Conservation (phyloP, 345 rosid species). For the Pugionium cornutum region DNA sequence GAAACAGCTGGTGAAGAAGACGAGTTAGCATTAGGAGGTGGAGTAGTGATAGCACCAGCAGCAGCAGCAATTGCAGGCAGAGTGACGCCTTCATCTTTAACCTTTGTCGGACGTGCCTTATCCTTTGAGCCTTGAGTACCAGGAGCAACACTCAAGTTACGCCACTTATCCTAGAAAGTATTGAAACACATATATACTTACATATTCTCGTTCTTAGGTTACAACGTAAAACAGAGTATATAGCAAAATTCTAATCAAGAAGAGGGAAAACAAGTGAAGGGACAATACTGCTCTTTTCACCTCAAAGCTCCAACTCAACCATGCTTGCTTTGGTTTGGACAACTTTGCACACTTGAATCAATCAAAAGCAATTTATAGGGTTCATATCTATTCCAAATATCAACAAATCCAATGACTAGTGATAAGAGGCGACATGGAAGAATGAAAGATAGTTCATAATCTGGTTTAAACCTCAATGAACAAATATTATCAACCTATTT, state of each 20-base stretch:
- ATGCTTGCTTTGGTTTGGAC: not conserved
- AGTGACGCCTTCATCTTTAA: slow-evolving; percentile 43
- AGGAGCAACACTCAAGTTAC: slow-evolving; percentile 64
- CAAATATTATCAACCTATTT: not conserved
- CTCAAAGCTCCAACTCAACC: not conserved
- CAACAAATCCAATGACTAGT: not conserved
- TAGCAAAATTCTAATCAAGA: slow-evolving; percentile 1
- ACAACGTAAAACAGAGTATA: slow-evolving; percentile 1
- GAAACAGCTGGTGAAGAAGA: slow-evolving; percentile 12
- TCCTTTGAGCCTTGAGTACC: slow-evolving; percentile 53
- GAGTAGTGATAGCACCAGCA: not conserved
- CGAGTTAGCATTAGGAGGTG: slow-evolving; percentile 16
- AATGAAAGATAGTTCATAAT: not conserved
- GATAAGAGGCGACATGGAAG: not conserved
- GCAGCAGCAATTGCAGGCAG: slow-evolving; percentile 2
- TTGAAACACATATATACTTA: slow-evolving; percentile 4
- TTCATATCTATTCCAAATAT: not conserved
- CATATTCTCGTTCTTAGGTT: not conserved
- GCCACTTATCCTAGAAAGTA: slow-evolving; percentile 78
- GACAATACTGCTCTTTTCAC: slow-evolving; percentile 18
- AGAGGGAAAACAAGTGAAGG: not conserved
- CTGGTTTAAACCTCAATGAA: not conserved
- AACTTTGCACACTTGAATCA: slow-evolving; percentile 13
- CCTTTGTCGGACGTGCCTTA: slow-evolving; percentile 53
- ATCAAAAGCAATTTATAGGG: not conserved